Base-by-base conservation (phyloP, 179 eudicot species). In the Monotropa hypopitys region DNA sequence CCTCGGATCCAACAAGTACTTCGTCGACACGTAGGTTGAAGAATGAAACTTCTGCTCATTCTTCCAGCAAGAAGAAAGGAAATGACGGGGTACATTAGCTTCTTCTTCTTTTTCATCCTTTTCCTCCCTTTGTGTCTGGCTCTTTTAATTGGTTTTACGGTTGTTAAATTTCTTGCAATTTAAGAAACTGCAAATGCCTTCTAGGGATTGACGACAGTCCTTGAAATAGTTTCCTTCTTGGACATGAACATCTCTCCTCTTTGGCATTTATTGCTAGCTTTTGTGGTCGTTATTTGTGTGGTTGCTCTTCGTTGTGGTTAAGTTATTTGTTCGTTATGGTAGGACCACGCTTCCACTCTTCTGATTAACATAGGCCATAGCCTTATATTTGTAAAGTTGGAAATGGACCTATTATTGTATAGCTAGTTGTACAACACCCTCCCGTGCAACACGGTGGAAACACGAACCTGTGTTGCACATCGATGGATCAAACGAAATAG, bases 11-110 rank as follows among this genome's bases (percentile, higher is more conserved):
- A 66, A 75, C 82, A 75, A 77, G 76, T 56, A 59, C 86, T 65
- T 83, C 86, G 18, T 72, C 84, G 46, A 87, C 84, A 84, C 78
- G 78, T 33, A 80, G 73, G 76, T 81, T 74, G 46, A 85, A 84
- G 57, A 74, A 70, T 57, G 93, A 85, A 35, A 33, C 61, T 61
- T 77, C 77, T 70, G 83, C 76, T 30, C 84, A 73, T 46, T 81
- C 72, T 76, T 77, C 85, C 57, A 84, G 84, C 49, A 90, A 93
- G 83, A 89, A 45, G 84, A 91, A 87, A 82, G 95, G 94, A 82
- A 77, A 90, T 84, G 98, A 91, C 71, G 95, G 93, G 85, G 97
- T 91, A 78, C 83, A 78, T 72, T 77, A 47, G 61, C 9, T 68
- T 30, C 30, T 47, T 59, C 16, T 13, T 11, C 26, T 15, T 63